A percentile compares a stretch with the other conserved stretches of the same genome.
Evolutionary conservation across 2,329 filamentous ascomycete genomes (phyloP).

Genomic region (Cladosporium velox): DNA sequence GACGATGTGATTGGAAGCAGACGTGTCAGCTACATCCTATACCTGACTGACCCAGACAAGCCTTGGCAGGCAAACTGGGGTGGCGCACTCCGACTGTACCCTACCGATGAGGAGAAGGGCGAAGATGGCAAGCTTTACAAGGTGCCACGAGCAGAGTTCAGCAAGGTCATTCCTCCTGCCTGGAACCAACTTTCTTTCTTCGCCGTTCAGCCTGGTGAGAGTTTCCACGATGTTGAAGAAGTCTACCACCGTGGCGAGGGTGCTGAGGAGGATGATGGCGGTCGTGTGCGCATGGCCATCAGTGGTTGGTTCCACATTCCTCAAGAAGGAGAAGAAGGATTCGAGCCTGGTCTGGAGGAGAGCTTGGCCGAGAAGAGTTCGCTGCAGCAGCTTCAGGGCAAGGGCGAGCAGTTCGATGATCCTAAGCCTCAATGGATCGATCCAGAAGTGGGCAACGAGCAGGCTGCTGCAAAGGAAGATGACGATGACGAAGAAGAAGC

Average conservation of each 20-base stretch:
- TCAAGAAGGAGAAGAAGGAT: conserved; percentile 90
- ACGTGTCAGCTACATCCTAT: conserved; percentile 94
- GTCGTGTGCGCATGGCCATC: conserved; percentile 91
- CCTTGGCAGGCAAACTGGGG: conserved; percentile 93
- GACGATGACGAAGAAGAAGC: conserved; percentile 59
- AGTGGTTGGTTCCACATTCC: conserved; percentile 99
- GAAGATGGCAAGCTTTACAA: conserved; percentile 71
- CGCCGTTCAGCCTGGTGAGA: conserved; percentile 95
- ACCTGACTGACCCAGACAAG: conserved; percentile 87
- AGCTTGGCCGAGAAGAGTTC: conserved; percentile 86
- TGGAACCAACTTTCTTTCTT: conserved; percentile 99
- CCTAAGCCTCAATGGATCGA: conserved; percentile 65
- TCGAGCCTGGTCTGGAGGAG: conserved; percentile 83
- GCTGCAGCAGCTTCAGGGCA: conserved; percentile 87
- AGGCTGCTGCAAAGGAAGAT: conserved; percentile 49
- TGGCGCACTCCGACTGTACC: conserved; percentile 85
- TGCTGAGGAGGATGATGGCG: conserved; percentile 67
- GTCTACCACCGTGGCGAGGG: conserved; percentile 72
- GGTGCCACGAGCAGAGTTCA: conserved; percentile 76
- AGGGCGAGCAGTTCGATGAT: conserved; percentile 84
- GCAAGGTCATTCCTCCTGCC: conserved; percentile 83
- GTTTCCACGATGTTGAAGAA: conserved; percentile 98
- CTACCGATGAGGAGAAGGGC: conserved; percentile 63
- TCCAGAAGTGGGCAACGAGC: conserved; percentile 25
- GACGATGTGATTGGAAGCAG: conserved; percentile 99